Evolutionary conservation across 805 yeast species (phyloP), one percentile per base, ranked within the genome.

Genomic region (Komagataella mondaviorum): DNA sequence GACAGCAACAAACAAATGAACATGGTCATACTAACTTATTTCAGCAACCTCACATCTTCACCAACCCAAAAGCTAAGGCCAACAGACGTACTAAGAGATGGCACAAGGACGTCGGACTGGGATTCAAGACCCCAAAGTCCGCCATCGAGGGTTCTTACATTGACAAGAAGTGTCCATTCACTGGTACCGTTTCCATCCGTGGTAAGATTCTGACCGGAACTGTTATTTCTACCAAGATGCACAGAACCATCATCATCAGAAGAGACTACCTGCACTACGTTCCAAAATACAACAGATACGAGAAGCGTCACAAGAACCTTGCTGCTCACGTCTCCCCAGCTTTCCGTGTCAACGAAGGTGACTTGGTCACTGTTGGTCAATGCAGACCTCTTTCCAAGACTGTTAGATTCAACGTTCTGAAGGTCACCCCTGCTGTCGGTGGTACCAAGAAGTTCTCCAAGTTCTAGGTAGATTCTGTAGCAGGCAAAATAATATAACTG

Each of bases 281-380:
- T 76, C 96, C 98, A 77, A 93, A 93, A 85, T 93, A 93, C 83
- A 93, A 91, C 96, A 90, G 99, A 87, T 93, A 89, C 88, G 99
- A 93, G 83, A 93, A 93, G 88, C 89, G 99, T 83, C 99, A 93
- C 88, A 93, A 93, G 93, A 93, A 93, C 85, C 83, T 93, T 60
- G 95, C 99, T 74, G 99, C 96, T 69, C 99, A 93, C 81, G 88
- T 93, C 70, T 91, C 98, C 63, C 99, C 99, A 79, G 98, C 98
- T 77, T 93, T 93, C 98, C 95, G 99, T 81, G 96, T 91, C 67
- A 78, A 78, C 74, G 98, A 90, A 75, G 99, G 99, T 83, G 99
- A 93, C 72, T 80, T 85, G 63, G 99, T 93, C 69, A 90, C 96
- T 67, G 97, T 93, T 76, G 99, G 99, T 75, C 99, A 93, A 82